Base-by-base conservation (phyloP, 1,284 basidiomycete species). In the Entoloma clypeatum region DNA sequence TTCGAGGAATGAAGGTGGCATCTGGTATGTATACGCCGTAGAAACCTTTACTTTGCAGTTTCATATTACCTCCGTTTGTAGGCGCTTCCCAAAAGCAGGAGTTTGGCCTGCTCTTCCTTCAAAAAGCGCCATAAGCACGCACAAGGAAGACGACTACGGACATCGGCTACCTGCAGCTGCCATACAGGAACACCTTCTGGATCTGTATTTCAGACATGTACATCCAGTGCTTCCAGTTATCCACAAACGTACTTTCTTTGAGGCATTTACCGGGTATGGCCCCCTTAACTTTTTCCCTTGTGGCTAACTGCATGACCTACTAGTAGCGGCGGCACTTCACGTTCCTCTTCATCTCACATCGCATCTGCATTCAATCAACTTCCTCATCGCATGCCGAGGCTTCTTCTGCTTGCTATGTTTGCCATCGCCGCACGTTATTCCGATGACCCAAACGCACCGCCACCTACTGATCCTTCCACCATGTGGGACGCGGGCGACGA, bases 401-500 rank as follows among this genome's bases (percentile, higher is more conserved):
- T 90, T 1, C 70, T 92, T 10, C 69, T 92, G 1, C 71, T 92
- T 14, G 72, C 77, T 11, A 90, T 92, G 73, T 89, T 83, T 54
- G 70, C 89, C 7, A 71, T 88, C 27, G 83, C 86, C 1, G 77
- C 86, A 3, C 78, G 89, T 8, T 87, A 86, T 58, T 71, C 75
- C 10, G 58, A 69, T 14, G 59, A 63, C 23, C 62, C 55, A 41
- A 59, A 60, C 28, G 48, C 65, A 30, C 64, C 69, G 26, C 65
- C 61, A 13, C 76, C 71, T 4, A 59, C 67, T n/a, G 69, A 73
- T 42, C 70, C 69, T 17, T 63, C 69, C 16, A 52, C 68, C n/a
- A 88, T 90, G 79, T 92, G 88, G 88, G 69, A 72, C 8, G 86
- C 86, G 0, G 90, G 89, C 5, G 86, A 91, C 54, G 65, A 74